phyloP scores from a whole-genome alignment of 2,329 filamentous ascomycete genomes.

The Pestalotiopsis sp. region DNA sequence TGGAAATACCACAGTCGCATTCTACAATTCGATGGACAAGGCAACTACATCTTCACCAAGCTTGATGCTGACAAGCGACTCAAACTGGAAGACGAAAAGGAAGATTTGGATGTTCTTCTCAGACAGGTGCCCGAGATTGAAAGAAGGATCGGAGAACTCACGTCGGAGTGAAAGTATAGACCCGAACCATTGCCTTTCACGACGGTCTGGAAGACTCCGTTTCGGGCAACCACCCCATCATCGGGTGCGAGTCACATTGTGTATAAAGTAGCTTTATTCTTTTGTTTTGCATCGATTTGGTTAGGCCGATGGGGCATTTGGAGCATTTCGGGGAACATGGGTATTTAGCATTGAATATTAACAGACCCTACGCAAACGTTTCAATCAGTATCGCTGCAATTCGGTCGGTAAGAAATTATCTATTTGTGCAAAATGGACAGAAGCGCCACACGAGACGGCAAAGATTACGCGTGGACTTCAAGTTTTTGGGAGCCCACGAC shows the following conservation, averaged over 20 bases:
- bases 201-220: too few relatives aligned
- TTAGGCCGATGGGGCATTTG: neutral
- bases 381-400: too few relatives aligned
- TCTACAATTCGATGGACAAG: slow-evolving; percentile 94
- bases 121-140: slow-evolving; percentile 86
- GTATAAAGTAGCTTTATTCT: neutral
- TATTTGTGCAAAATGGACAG: neutral
- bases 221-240: too few relatives aligned
- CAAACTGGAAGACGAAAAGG: slow-evolving; percentile 91
- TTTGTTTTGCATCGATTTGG: neutral
- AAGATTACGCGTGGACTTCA: too few relatives aligned
- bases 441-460: too few relatives aligned
- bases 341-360: neutral
- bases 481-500: too few relatives aligned
- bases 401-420: neutral
- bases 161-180: slow-evolving; percentile 35
- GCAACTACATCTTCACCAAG: slow-evolving; percentile 83
- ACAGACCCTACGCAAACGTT: neutral
- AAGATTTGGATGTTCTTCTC: slow-evolving; percentile 84
- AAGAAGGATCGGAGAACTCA: slow-evolving; percentile 80
- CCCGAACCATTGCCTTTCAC: too few relatives aligned
- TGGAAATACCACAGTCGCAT: slow-evolving; percentile 98
- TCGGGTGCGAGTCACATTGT: neutral
- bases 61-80: slow-evolving; percentile 86
- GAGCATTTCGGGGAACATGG: neutral